Conservation (phyloP, 805 yeast species). For the Phaffomyces opuntiae region DNA sequence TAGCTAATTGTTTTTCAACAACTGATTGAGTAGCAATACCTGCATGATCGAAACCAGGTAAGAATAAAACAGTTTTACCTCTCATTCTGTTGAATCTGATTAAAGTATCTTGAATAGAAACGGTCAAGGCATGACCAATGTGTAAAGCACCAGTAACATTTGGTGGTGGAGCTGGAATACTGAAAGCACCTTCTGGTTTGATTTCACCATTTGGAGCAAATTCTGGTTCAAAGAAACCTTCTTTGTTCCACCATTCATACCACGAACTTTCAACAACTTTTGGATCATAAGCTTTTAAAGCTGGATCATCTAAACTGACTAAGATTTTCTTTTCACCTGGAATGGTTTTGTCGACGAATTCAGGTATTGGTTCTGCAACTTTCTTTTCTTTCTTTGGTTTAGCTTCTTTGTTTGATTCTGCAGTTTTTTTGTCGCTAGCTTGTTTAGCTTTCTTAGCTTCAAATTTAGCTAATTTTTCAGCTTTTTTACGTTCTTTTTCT, state of each 20-base stretch:
- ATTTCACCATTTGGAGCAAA: conserved; percentile 64
- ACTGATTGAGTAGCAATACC: conserved; percentile 99
- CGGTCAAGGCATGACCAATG: conserved; percentile 96
- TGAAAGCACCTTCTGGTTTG: conserved; percentile 78
- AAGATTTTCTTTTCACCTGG: conserved; percentile 89
- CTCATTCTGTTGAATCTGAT: conserved; percentile 95
- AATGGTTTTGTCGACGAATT: conserved; percentile 73
- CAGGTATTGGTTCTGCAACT: conserved; percentile 72
- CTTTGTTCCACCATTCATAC: conserved; percentile 95
- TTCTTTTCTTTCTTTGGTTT: conserved; percentile 66
- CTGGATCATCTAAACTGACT: conserved; percentile 83
- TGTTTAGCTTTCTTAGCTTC: conserved; percentile 77
- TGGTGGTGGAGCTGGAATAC: conserved; percentile 98
- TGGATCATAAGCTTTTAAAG: conserved; percentile 92
- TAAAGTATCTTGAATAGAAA: conserved; percentile 88
- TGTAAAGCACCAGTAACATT: conserved; percentile 98
- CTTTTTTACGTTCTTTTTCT: conserved; percentile 82
- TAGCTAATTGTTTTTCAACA: conserved; percentile 87
- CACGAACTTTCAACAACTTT: conserved; percentile 91
- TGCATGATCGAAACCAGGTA: conserved; percentile 98
- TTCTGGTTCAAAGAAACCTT: conserved; percentile 86
- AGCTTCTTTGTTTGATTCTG: conserved; percentile 30
- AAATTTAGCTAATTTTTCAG: conserved; percentile 82
- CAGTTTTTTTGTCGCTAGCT: conserved; percentile 39
- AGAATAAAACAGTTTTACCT: conserved; percentile 85